Conservation (phyloP, 345 rosid species). For the Citrus australasica region DNA sequence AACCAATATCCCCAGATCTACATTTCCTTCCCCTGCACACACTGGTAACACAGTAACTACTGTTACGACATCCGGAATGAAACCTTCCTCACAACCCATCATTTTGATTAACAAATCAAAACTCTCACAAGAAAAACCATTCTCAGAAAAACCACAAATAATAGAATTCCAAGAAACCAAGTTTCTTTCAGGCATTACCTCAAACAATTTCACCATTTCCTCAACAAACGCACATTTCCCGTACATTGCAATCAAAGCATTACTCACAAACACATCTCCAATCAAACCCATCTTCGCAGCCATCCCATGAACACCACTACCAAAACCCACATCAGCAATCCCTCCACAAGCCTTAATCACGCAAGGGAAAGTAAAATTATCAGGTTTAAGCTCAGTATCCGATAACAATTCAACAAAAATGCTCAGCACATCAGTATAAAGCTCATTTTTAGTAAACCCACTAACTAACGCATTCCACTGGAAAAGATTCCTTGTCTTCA, state of each 20-base stretch:
- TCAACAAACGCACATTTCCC: constrained; percentile 45
- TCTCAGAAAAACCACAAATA: constrained; percentile 45
- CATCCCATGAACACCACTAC: constrained; percentile 56
- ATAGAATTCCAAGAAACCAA: constrained; percentile 71
- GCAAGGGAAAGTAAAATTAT: constrained; percentile 67
- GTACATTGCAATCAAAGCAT: constrained; percentile 55
- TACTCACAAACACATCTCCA: constrained; percentile 53
- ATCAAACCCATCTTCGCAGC: constrained; percentile 46
- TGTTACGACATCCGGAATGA: constrained; percentile 53
- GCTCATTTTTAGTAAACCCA: constrained; percentile 54
- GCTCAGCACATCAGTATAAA: constrained; percentile 38
- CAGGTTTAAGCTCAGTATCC: constrained; percentile 38
- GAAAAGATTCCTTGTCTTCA: constrained; percentile 48
- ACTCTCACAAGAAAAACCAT: constrained; percentile 36
- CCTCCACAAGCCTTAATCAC: constrained; percentile 67
- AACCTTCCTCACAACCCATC: constrained; percentile 33
- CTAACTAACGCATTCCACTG: constrained; percentile 71
- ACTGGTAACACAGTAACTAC: constrained; percentile 53
- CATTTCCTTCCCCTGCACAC: constrained; percentile 41
- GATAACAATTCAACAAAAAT: constrained; percentile 45
- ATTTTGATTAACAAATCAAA: constrained; percentile 35
- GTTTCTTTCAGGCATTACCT: constrained; percentile 45
- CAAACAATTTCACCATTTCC: constrained; percentile 40
- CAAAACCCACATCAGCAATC: constrained; percentile 33
- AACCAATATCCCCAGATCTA: constrained; percentile 41